A percentile compares a stretch with the other conserved stretches of the same genome.
Evolutionary conservation across 2,329 filamentous ascomycete species (phyloP).

Genomic region (Hortaea werneckii): DNA sequence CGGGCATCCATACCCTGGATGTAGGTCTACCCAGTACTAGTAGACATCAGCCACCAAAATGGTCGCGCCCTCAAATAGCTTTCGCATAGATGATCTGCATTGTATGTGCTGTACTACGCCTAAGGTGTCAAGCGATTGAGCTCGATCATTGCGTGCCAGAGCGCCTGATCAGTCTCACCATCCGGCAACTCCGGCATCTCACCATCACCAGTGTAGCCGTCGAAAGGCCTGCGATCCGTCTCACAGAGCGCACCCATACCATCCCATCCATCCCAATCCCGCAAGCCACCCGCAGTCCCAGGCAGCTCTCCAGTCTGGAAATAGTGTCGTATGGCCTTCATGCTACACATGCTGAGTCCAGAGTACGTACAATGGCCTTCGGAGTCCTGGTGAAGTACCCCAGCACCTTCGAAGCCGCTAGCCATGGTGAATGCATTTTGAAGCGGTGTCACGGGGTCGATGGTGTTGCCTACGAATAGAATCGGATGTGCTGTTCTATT

Average conservation of each 20-base stretch:
- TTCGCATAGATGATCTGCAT: too few relatives aligned
- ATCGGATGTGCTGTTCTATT: slow-evolving; percentile 43
- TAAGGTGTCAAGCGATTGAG: slow-evolving; percentile 10
- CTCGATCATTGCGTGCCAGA: slow-evolving; percentile 12
- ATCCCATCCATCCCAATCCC: slow-evolving; percentile 3
- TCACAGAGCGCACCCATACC: slow-evolving; percentile 25
- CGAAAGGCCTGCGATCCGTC: slow-evolving; percentile 20
- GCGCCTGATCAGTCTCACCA: slow-evolving; percentile 9
- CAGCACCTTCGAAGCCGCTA: slow-evolving; percentile 29
- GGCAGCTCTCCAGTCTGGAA: slow-evolving; percentile 34
- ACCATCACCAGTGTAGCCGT: slow-evolving; percentile 7
- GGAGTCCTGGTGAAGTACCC: slow-evolving; percentile 35
- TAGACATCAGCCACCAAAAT: too few relatives aligned
- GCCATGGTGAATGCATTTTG: slow-evolving; percentile 36
- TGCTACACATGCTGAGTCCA: slow-evolving; percentile 29
- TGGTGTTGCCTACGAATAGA: slow-evolving; percentile 47
- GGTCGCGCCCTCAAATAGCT: too few relatives aligned
- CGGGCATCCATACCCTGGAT: too few relatives aligned
- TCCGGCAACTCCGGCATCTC: slow-evolving; percentile 7
- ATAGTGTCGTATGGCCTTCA: slow-evolving; percentile 28
- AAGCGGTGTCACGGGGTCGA: slow-evolving; percentile 52
- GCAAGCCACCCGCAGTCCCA: slow-evolving; percentile 3
- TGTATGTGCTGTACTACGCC: not conserved
- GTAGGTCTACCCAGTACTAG: too few relatives aligned
- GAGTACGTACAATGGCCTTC: slow-evolving; percentile 22